Base-by-base conservation (phyloP, 345 rosid genomes). In the Psidium guajava region DNA sequence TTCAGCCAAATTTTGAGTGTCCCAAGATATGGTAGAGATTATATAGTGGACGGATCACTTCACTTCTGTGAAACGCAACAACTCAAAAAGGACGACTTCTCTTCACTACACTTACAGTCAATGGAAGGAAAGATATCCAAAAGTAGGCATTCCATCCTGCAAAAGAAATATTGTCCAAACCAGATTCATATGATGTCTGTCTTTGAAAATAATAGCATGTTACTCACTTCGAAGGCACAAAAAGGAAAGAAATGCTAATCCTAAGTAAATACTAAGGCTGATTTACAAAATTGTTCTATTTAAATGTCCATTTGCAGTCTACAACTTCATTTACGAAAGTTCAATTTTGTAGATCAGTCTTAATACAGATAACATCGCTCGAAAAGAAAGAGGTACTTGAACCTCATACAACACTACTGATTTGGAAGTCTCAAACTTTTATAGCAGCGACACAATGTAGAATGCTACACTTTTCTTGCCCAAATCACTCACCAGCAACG, bases 61-160 rank as follows among this genome's bases (percentile, higher is more conserved):
- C 0, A 59, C 40, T 61, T 27, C 5, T 61, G 40, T 5, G 27
- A 14, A 61, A 27, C 6, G 20, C 10, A 27, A 61, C 54, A 36
- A 50, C 28, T 44, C 8, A 22, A 9, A 22, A 44, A 57, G 49
- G 28, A 28, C 18, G 27, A 59, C 6, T 2, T 2, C 6, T 61
- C 73, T 14, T 15, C 21, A 13, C 3, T 32, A 4, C 14, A 82
- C 96, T 92, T 92, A 96, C 98, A 25, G 89, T 83, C 77, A 93
- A 87, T 8, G 98, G 99, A 86, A 95, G 84, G 89, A 96, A 95
- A 50, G 98, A 85, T 74, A 96, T 86, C 92, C 92, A 95, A 83
- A 95, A 95, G 89, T 95, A 95, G 13, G 95, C 87, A 90, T 95
- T 94, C 96, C 94, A 93, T 25, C 92, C 98, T 96, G 92, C 91